Evolutionary conservation across 2,329 filamentous ascomycete genomes (phyloP), one percentile per base, ranked within the genome.

Genomic region (Aspergillus tubingensis): DNA sequence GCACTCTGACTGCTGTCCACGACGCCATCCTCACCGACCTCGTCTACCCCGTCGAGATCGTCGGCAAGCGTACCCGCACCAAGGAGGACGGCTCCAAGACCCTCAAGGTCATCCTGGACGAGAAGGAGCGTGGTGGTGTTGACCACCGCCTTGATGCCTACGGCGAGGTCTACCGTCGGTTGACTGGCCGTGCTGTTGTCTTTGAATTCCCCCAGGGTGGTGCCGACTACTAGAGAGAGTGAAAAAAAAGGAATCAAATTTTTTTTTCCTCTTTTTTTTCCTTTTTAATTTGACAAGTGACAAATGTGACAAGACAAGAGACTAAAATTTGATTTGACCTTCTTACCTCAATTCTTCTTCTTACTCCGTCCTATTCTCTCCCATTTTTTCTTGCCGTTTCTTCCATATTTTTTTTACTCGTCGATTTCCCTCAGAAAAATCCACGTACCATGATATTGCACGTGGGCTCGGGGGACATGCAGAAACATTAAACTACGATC

Each of bases 101-200:
- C 80, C 89, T 98, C 83, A 99, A 99, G 91, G 92, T 99, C 81
- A 87, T 99, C 79, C 89, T 99, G 64, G 95, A 99, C 83, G 95
- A 98, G 91, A 99, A 99, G 92, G 95, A 99, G 91, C 91, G 93
- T 76, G 94, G 93, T 78, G 92, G 93, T 81, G 94, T 99, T 75
- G 95, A 99, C 88, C 97, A 98, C 91, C 89, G 95, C 81, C 91
- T 99, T 75, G 95, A 99, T 84, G 97, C 94, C 80, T 99, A 99
- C 88, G 91, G 92, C 70, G 95, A 99, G 89, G 95, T 99, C 80
- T 99, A 99, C 91, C 92, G 92, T 83, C 90, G 92, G 77, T 86
- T 99, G 79, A 99, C 95, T 67, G 95, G 95, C 83, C 95, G 96
- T 84, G 88, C 88, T 80, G 95, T 98, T 80, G 88, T 89, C 83